Conservation (phyloP, 495 filamentous ascomycete genomes). For the Tuber brumale region DNA sequence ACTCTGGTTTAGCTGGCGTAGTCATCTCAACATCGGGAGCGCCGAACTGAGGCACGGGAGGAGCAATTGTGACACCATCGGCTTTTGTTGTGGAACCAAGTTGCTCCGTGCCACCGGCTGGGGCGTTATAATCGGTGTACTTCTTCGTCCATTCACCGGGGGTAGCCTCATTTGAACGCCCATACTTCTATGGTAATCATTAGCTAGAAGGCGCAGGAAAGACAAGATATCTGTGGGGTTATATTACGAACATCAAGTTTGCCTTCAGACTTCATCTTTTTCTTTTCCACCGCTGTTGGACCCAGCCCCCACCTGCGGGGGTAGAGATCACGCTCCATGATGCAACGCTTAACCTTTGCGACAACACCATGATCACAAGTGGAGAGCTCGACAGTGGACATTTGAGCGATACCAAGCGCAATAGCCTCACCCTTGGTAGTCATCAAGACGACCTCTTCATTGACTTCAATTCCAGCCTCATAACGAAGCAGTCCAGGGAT, state of each 20-base stretch:
- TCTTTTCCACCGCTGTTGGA: conserved; percentile 86
- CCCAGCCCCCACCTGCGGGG: conserved; percentile 91
- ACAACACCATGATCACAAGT: conserved; percentile 94
- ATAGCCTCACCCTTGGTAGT: conserved; percentile 98
- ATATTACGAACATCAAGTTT: conserved; percentile 70
- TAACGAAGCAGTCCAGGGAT: conserved; percentile 88
- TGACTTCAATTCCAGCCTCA: conserved; percentile 76
- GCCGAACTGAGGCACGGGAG: conserved; percentile 42
- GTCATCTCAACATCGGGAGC: conserved; percentile 45
- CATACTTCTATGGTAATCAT: conserved; percentile 62
- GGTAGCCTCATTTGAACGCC: conserved; percentile 81
- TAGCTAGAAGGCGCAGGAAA: neutral
- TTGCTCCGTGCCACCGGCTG: conserved; percentile 47
- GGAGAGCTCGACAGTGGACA: conserved; percentile 86
- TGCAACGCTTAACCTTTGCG: conserved; percentile 94
- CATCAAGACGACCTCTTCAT: conserved; percentile 92
- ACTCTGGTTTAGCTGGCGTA: conserved; percentile 45
- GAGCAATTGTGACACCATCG: conserved; percentile 44
- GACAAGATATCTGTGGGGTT: neutral
- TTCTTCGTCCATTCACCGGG: conserved; percentile 81
- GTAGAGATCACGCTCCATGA: conserved; percentile 98
- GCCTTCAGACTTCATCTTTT: conserved; percentile 96
- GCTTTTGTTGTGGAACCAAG: conserved; percentile 26
- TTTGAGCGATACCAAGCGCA: conserved; percentile 87
- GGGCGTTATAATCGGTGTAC: conserved; percentile 77